Evolutionary conservation across 306 rosid genomes (phyloP), one percentile per base, ranked within the genome.

Genomic region (Gastrolobium bilobum): DNA sequence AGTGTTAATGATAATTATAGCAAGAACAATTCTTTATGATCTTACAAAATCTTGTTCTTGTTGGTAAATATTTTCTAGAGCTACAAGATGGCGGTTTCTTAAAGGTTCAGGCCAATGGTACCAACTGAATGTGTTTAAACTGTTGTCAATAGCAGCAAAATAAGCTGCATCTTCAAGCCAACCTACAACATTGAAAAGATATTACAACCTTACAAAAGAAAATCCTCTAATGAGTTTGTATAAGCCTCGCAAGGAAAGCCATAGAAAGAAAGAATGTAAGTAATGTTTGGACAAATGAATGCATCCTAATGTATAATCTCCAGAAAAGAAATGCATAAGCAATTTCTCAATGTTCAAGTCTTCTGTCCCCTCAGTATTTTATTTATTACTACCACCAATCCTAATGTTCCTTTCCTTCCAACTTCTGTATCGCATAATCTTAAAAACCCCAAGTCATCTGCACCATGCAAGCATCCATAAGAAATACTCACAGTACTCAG

Each of bases 111-210:
- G 99, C 99, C 99, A 92, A 66, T 83, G 88, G 43, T 91, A 92
- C 99, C 97, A 94, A 75, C 89, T 92, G 84, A 91, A 35, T 75
- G 86, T 62, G 87, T 88, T 83, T 81, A 88, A 59, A 82, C 89
- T 82, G 82, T 86, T 79, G 29, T 94, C 99, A 83, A 94, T 94
- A 53, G 99, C 95, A 82, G 99, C 95, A 87, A 94, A 94, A 87
- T 88, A 94, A 54, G 99, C 99, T 58, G 97, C 97, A 87, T 94
- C 99, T 82, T 91, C 91, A 61, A 94, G 97, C 99, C 99, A 94
- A 73, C 97, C 99, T 94, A 79, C 77, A 88, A 81, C 53, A 72
- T 62, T 42, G 33, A 58, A 53, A 44, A 81, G 73, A 73, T 44
- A 83, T 71, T 71, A 81, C 57, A 60, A 65, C 81, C 77, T 68